Evolutionary conservation across 2,329 filamentous ascomycete species (phyloP).

Genomic region (Elsinoe fawcettii): DNA sequence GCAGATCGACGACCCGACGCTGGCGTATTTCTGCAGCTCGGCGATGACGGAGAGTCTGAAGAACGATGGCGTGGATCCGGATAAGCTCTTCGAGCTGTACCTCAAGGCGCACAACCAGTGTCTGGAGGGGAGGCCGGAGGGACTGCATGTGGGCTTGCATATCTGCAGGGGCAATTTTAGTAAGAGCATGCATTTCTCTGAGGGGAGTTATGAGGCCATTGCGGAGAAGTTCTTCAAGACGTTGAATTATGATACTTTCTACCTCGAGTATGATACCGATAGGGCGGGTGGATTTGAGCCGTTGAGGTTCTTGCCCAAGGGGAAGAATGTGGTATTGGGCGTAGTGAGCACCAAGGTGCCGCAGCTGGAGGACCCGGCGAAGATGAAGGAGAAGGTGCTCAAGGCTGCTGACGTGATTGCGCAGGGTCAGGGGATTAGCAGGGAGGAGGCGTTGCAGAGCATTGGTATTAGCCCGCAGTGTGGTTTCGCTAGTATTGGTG

Average conservation of each 20-base stretch:
- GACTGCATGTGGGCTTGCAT: slow-evolving; percentile 33
- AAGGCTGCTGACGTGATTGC: slow-evolving; percentile 33
- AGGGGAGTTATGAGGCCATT: slow-evolving; percentile 33
- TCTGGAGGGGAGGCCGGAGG: slow-evolving; percentile 28
- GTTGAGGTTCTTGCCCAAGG: slow-evolving; percentile 31
- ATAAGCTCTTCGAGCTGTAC: slow-evolving; percentile 31
- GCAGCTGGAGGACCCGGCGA: slow-evolving; percentile 29
- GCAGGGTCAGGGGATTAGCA: slow-evolving; percentile 29
- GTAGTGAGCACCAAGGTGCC: slow-evolving; percentile 33
- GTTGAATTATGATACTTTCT: slow-evolving; percentile 34
- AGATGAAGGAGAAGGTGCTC: slow-evolving; percentile 29
- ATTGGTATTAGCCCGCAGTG: slow-evolving; percentile 34
- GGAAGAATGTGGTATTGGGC: slow-evolving; percentile 35
- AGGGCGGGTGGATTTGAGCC: slow-evolving; percentile 34
- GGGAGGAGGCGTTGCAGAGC: slow-evolving; percentile 32
- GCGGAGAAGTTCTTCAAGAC: slow-evolving; percentile 33
- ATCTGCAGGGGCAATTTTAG: slow-evolving; percentile 34
- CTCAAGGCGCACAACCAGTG: slow-evolving; percentile 33
- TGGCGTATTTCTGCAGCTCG: slow-evolving; percentile 33
- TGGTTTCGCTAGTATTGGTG: slow-evolving; percentile 32
- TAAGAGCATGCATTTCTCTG: slow-evolving; percentile 33
- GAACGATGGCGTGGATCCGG: slow-evolving; percentile 31
- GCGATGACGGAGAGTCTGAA: slow-evolving; percentile 30
- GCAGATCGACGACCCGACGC: slow-evolving; percentile 34
- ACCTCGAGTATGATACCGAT: slow-evolving; percentile 34